These are phyloP conservation scores for Penicillium simplicissimum DNA, from an alignment of 495 filamentous ascomycete species.

Conservation along the genomic window DNA sequence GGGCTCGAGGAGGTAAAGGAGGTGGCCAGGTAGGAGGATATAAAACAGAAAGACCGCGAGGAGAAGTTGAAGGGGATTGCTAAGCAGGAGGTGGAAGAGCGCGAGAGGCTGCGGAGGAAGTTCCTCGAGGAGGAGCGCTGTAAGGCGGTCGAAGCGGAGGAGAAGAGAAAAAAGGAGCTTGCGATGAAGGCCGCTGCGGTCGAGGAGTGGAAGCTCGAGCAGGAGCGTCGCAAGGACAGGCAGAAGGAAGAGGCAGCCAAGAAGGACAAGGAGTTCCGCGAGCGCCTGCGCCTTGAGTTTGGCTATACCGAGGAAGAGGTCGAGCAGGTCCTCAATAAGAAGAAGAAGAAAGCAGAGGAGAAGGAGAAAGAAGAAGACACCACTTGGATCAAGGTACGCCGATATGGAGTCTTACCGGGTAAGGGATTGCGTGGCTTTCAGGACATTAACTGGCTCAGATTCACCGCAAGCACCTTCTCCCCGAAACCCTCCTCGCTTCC, in stretches of 20 bases:
- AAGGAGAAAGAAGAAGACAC: slow-evolving; percentile 51
- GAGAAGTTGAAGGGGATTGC: slow-evolving; percentile 25
- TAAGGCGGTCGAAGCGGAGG: slow-evolving; percentile 35
- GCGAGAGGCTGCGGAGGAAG: slow-evolving; percentile 39
- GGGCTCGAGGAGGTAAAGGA: slow-evolving; percentile 32
- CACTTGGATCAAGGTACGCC: slow-evolving; percentile 53
- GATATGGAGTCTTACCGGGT: not conserved
- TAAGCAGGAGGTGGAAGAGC: slow-evolving; percentile 41
- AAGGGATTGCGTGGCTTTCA: not conserved
- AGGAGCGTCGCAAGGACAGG: slow-evolving; percentile 38
- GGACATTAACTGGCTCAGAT: slow-evolving; percentile 34
- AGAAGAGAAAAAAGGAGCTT: slow-evolving; percentile 46
- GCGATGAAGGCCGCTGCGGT: slow-evolving; percentile 53
- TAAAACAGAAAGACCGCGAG: slow-evolving; percentile 22
- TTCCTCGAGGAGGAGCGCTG: slow-evolving; percentile 39
- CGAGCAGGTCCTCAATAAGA: slow-evolving; percentile 57
- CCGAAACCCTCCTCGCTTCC: slow-evolving; percentile 49
- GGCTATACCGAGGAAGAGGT: slow-evolving; percentile 50
- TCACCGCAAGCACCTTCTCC: slow-evolving; percentile 51
- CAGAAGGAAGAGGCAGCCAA: slow-evolving; percentile 36
- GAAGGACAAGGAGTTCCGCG: slow-evolving; percentile 51
- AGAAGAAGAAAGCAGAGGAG: slow-evolving; percentile 56
- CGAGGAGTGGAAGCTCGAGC: slow-evolving; percentile 58
- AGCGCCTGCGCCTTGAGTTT: slow-evolving; percentile 39
- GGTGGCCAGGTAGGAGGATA: slow-evolving; percentile 32